Evolutionary conservation across 2,329 filamentous ascomycete genomes (phyloP), one percentile per base, ranked within the genome.

Genomic region (Pyrenochaeta sp.): DNA sequence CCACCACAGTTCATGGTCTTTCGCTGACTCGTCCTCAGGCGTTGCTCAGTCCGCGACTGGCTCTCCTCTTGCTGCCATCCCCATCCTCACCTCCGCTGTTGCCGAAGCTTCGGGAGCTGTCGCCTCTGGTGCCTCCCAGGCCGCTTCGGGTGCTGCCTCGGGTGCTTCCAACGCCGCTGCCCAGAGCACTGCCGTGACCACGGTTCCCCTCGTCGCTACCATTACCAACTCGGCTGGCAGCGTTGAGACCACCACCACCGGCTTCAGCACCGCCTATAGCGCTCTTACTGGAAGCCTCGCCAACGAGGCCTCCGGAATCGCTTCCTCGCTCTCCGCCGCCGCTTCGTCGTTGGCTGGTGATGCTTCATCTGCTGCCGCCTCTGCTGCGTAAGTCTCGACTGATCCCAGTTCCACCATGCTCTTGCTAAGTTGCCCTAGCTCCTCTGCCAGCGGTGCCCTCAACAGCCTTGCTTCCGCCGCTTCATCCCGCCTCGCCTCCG

Each of bases 201-300:
- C 62, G 37, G 40, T 51, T 33, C 52, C 66, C 39, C 60, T 68
- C 15, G 44, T 66, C 37, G 59, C 58, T 32, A 63, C 59, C 37
- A 43, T 66, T 37, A 62, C 64, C 40, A 51, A 54, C 58, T 61
- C 63, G 41, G 60, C 53, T 41, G 62, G 58, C 56, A 64, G 54
- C 44, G 58, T 64, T 21, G 42, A 58, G 35, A 57, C 55, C 40
- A 66, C 61, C 39, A 69, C 67, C 21, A 64, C 65, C 41, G 67
- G 67, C 43, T 65, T 61, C 58, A 56, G 59, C 56, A 61, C 64
- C 37, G 45, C 64, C 47, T 67, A 51, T 54, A 56, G 44, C 37
- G 49, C 54, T 30, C 23, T 62, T 29, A 49, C 56, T 20, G 58
- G 39, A 31, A 58, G 47, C 44, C 47, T 48, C 36, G 60, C 54